Evolutionary conservation across 2,329 filamentous ascomycete species (phyloP), one percentile per base, ranked within the genome.

Genomic region (Hawksworthiomyces lignivorus): DNA sequence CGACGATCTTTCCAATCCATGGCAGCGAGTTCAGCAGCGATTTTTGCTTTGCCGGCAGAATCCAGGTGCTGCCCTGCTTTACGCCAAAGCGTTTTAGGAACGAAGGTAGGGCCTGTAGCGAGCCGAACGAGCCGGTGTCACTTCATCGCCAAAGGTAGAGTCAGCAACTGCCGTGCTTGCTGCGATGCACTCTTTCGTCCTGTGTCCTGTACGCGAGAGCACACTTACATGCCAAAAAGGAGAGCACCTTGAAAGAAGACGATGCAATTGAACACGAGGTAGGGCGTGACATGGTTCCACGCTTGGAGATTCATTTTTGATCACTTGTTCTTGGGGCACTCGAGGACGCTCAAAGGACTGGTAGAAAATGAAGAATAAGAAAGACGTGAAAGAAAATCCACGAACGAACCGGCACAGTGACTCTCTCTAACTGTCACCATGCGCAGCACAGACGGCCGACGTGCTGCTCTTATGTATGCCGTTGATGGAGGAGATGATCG

Each of bases 1-100:
- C 48, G 6, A 33, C 20, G 17, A 50, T 41, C 40, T 50, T 50
- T 28, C 48, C 48, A 29, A 48, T 45, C 48, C 48, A 50, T 15
- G 46, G 45, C 31, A 50, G 37, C 26, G 45, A 50, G 37, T 50
- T 50, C 33, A 50, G 39, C 14, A 50, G 36, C 5, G 48, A 35
- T 21, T 43, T 46, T 22, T 36, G 43, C 14, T 31, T 36, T 4
- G 46, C 22, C 7, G 43, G 43, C 18, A 49, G 39, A 8, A 21
- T 21, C 12, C 26, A 47, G 17, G 24, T 35, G 22, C 44, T 41
- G 7, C 38, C 39, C 17, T 18, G 33, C 12, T 44, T 10, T n/a
- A 35, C 30, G 31, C 47, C 47, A 17, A 49, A 49, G 21, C 36
- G 41, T 6, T 22, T 30, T 7, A 49, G 40, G 20, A 46, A 49